Base-by-base conservation (phyloP, 495 filamentous ascomycete genomes). In the Evernia prunastri region DNA sequence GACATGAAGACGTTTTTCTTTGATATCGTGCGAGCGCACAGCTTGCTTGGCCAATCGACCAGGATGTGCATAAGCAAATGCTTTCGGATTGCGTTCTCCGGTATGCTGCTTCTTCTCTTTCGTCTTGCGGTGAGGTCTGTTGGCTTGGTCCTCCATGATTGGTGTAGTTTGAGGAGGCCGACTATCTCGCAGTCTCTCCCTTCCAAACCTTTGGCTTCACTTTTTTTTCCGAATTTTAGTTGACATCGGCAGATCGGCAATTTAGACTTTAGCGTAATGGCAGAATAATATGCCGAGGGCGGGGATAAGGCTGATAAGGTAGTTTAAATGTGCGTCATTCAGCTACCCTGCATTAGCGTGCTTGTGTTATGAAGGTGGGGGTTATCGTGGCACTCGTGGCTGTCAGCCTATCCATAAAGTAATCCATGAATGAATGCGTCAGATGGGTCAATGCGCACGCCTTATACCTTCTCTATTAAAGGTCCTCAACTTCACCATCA, bases 1-100 rank as follows among this genome's bases (percentile, higher is more conserved):
- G 18, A 97, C 94, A 82, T 98, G 94, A 27, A 97, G 79, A 40
- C 92, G 82, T 76, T 96, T 97, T 77, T 98, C 94, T 82, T 90
- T 92, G 74, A 96, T 84, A 88, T 97, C 93, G 69, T 96, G 89
- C 63, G 92, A 93, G 71, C 94, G 84, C 53, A 89, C 90, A 56
- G 91, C 92, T 68, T 89, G 82, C 69, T 87, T 92, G 65, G 89
- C 87, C 64, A 92, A 82, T 70, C 89, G 88, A 63, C 92, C 93
- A 8, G 93, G 91, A 62, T 90, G 88, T 33, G 92, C 84, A 74
- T 86, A 90, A 27, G 87, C 85, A 74, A 97, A 97, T 36, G 93
- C 93, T 77, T 96, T 97, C 0, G 93, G 93, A 72, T 97, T 97
- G 51, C 75, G 78, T 27, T 86, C 90, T 91, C 63, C 60, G 76